A percentile compares a stretch with the other conserved stretches of the same genome.
Evolutionary conservation across 148 eudicot species (phyloP).

Genomic region (Rhododendron griersonianum): DNA sequence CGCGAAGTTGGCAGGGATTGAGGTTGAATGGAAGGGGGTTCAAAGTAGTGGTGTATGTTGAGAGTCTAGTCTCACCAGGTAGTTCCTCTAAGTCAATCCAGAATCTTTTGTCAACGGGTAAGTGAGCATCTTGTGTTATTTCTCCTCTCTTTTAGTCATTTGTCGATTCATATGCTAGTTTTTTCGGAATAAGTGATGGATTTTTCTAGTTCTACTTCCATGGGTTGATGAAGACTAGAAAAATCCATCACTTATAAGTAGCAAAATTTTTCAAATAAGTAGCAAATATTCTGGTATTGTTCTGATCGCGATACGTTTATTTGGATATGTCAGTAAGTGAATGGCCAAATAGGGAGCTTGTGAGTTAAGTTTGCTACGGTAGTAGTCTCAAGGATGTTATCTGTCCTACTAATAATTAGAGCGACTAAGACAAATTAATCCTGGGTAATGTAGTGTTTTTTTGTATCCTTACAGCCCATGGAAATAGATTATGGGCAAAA

Average conservation of each 20-base stretch:
- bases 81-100: neutral
- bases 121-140: neutral
- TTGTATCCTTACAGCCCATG: neutral
- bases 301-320: neutral
- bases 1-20: neutral
- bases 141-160: neutral
- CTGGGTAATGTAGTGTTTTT: neutral
- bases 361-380: neutral
- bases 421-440: neutral
- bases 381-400: neutral
- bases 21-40: neutral
- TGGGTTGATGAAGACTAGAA: neutral
- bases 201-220: neutral
- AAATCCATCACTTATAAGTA: neutral
- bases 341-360: neutral
- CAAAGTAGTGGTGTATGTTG: neutral
- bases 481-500: neutral
- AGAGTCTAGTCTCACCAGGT: neutral
- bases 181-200: neutral
- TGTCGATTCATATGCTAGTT: neutral
- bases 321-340: neutral
- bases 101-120: neutral
- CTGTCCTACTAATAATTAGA: neutral
- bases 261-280: neutral
- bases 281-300: neutral